A percentile compares a stretch with the other conserved stretches of the same genome.
Conservation (phyloP, 257 asterid genomes). For the Sherardia arvensis region DNA sequence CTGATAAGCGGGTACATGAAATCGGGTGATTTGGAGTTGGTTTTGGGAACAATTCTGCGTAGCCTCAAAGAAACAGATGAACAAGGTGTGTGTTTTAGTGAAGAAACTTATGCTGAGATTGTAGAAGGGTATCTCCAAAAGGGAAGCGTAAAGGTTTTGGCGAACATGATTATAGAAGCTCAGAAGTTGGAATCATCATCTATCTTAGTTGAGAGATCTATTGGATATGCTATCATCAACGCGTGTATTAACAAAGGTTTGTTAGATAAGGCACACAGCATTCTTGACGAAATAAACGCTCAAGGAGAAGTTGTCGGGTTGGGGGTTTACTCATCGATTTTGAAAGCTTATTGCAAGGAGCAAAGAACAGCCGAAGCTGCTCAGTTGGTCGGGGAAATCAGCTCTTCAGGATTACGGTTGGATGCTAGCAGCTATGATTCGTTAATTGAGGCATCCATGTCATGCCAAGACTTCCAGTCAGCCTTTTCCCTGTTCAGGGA, state of each 20-base stretch:
- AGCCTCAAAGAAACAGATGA: slow-evolving; percentile 39
- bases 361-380: slow-evolving; percentile 84
- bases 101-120: slow-evolving; percentile 50
- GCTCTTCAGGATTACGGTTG: slow-evolving; percentile 46
- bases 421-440: slow-evolving; percentile 60
- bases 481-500: slow-evolving; percentile 87
- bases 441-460: slow-evolving; percentile 79
- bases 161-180: slow-evolving; percentile 55
- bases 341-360: slow-evolving; percentile 70
- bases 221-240: slow-evolving; percentile 61
- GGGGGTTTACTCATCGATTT: slow-evolving; percentile 69
- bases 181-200: slow-evolving; percentile 62
- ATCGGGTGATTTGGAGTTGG: slow-evolving; percentile 44
- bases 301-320: slow-evolving; percentile 56
- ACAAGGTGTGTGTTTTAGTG: slow-evolving; percentile 23
- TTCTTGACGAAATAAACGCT: slow-evolving; percentile 79
- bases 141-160: slow-evolving; percentile 49
- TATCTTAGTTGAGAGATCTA: slow-evolving; percentile 40
- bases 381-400: slow-evolving; percentile 65
- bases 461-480: slow-evolving; percentile 88
- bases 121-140: slow-evolving; percentile 49
- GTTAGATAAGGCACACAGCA: slow-evolving; percentile 65
- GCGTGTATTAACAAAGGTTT: slow-evolving; percentile 59
- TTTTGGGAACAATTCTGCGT: slow-evolving; percentile 41
- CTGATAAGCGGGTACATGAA: slow-evolving; percentile 72